A percentile compares a stretch with the other conserved stretches of the same genome.
These are phyloP conservation scores for Halenospora varia DNA, from an alignment of 495 filamentous ascomycete species.

Conservation along the genomic window DNA sequence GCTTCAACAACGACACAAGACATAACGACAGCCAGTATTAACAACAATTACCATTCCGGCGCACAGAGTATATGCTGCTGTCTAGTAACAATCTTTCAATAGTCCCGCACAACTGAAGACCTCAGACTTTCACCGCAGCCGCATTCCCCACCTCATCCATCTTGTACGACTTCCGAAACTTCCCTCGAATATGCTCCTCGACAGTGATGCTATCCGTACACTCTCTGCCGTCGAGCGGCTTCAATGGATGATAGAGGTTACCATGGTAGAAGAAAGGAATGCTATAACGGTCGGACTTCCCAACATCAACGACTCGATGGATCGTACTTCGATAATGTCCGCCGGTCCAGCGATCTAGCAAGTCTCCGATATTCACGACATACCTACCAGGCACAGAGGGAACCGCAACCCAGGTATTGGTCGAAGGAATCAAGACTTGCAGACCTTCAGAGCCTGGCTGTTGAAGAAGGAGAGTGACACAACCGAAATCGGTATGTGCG, in stretches of 20 bases:
- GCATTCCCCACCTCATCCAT: not conserved
- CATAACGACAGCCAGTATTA: too few species aligned
- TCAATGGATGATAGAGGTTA: slow-evolving; percentile 28
- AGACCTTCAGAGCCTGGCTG: slow-evolving; percentile 32
- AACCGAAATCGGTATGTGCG: slow-evolving; percentile 50
- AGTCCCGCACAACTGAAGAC: too few species aligned
- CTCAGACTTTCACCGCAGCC: too few species aligned
- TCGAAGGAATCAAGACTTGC: slow-evolving; percentile 37
- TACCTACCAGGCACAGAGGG: slow-evolving; percentile 41
- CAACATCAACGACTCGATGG: slow-evolving; percentile 47
- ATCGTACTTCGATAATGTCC: slow-evolving; percentile 42
- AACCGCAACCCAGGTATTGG: slow-evolving; percentile 35
- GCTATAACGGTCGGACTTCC: slow-evolving; percentile 40
- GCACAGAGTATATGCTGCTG: too few species aligned
- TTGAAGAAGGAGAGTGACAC: slow-evolving; percentile 41
- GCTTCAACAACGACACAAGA: too few species aligned
- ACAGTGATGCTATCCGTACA: slow-evolving; percentile 19
- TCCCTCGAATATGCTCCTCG: slow-evolving; percentile 31
- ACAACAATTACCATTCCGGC: too few species aligned
- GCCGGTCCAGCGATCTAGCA: slow-evolving; percentile 42
- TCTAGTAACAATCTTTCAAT: too few species aligned
- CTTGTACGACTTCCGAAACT: not conserved
- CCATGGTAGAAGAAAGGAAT: slow-evolving; percentile 47
- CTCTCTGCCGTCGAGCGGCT: slow-evolving; percentile 26
- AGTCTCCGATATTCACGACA: slow-evolving; percentile 52